Evolutionary conservation across 2,329 filamentous ascomycete genomes (phyloP).

Genomic region (Trichoderma hamatum): DNA sequence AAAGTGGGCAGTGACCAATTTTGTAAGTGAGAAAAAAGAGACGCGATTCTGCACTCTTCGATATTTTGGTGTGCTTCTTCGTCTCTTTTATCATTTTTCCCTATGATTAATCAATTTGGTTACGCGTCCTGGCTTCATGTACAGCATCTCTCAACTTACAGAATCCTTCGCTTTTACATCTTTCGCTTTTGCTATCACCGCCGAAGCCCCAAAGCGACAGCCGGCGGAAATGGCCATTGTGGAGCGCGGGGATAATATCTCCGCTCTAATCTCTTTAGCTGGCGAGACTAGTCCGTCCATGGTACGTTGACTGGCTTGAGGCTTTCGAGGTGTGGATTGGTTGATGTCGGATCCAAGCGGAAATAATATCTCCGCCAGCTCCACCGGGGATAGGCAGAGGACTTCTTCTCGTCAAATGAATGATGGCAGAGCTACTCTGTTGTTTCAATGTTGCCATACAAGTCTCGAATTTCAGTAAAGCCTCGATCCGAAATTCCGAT

Average conservation of each 20-base stretch:
- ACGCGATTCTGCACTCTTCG: not conserved
- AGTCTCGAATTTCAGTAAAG: not conserved
- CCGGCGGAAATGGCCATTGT: not conserved
- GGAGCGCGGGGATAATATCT: not conserved
- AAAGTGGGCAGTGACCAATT: not conserved
- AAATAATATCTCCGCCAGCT: constrained; percentile 5
- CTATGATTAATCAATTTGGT: not conserved
- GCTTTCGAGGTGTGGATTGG: not conserved
- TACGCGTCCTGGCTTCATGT: not conserved
- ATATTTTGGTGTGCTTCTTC: not conserved
- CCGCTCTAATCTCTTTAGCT: not conserved
- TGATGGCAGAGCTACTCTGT: not conserved
- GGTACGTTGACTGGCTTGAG: not conserved
- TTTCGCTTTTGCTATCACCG: not conserved
- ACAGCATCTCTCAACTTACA: not conserved
- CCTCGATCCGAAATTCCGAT: not conserved
- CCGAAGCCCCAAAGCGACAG: not conserved
- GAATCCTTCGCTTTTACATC: not conserved
- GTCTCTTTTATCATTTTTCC: not conserved
- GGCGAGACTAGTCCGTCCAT: not conserved
- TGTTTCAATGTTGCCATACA: not conserved
- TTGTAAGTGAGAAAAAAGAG: not conserved
- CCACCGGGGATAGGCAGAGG: not conserved
- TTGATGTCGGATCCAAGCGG: not conserved
- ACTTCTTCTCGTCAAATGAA: not conserved